These are phyloP conservation scores for Phylloporus rhodoxanthus DNA, from an alignment of 768 basidiomycete genomes.

Conservation along the genomic window DNA sequence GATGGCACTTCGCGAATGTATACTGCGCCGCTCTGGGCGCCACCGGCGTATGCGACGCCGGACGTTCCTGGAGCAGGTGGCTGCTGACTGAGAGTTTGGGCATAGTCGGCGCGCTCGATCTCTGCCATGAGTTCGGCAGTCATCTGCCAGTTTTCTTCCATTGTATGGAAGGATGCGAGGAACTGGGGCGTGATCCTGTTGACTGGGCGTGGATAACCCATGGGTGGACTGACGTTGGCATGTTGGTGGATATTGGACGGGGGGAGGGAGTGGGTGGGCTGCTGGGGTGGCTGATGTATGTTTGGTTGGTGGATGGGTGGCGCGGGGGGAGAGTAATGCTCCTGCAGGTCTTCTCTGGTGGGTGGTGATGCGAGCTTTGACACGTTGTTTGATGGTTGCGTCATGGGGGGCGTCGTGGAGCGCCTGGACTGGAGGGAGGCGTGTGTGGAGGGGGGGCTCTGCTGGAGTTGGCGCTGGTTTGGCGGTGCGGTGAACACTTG, in stretches of 20 bases:
- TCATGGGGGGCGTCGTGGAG: constrained; percentile 30
- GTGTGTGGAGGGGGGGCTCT: constrained; percentile 32
- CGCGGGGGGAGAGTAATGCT: constrained; percentile 43
- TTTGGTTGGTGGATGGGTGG: constrained; percentile 31
- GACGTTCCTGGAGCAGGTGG: constrained; percentile 33
- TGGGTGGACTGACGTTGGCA: constrained; percentile 27
- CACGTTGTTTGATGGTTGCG: constrained; percentile 30
- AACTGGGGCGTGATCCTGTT: constrained; percentile 53
- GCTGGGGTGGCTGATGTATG: constrained; percentile 30
- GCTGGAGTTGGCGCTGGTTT: constrained; percentile 33
- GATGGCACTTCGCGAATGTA: constrained; percentile 35
- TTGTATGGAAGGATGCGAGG: constrained; percentile 46
- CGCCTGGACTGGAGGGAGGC: constrained; percentile 32
- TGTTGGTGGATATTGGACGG: constrained; percentile 27
- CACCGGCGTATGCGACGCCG: constrained; percentile 44
- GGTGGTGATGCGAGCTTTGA: constrained; percentile 30
- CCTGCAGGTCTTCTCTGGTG: constrained; percentile 28
- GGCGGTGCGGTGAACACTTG: constrained; percentile 42
- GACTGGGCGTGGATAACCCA: constrained; percentile 62
- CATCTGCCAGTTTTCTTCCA: constrained; percentile 60
- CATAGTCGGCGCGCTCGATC: constrained; percentile 65
- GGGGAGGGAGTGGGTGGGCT: constrained; percentile 25
- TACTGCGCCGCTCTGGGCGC: constrained; percentile 36
- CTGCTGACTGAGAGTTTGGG: constrained; percentile 49
- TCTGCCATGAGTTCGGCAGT: constrained; percentile 66